Conservation (phyloP, 768 basidiomycete genomes). For the Lactarius pseudohatsudake region DNA sequence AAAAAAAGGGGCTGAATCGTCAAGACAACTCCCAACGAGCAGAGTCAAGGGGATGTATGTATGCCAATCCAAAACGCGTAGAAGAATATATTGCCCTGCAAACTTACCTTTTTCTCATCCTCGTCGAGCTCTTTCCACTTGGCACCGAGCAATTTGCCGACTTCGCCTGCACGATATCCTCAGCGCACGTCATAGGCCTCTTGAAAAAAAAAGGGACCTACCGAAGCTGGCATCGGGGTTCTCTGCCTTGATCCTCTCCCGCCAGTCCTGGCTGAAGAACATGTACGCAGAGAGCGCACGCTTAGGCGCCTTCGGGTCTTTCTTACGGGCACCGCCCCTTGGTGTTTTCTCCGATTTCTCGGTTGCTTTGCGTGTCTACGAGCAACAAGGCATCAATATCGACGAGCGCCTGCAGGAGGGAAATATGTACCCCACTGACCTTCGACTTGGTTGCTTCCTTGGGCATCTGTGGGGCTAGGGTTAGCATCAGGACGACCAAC, state of each 20-base stretch:
- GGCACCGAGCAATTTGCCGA: constrained; percentile 91
- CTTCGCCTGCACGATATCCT: constrained; percentile 58
- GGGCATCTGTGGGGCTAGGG: constrained; percentile 60
- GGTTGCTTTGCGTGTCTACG: constrained; percentile 66
- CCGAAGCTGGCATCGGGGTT: constrained; percentile 95
- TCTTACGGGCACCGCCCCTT: constrained; percentile 54
- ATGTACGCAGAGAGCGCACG: constrained; percentile 95
- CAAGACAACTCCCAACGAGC: background rate
- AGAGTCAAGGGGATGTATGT: constrained; percentile 13
- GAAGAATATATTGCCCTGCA: background rate
- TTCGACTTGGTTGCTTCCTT: constrained; percentile 72
- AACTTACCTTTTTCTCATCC: constrained; percentile 81
- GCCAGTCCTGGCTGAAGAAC: constrained; percentile 98
- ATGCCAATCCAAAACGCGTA: constrained; percentile 6
- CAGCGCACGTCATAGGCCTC: constrained; percentile 16
- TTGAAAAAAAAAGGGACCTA: constrained; percentile 37
- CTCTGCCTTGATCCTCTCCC: constrained; percentile 92
- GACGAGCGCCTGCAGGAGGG: constrained; percentile 22
- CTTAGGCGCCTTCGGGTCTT: constrained; percentile 86
- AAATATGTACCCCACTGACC: constrained; percentile 44
- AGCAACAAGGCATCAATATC: constrained; percentile 23
- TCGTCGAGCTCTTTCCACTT: constrained; percentile 97
- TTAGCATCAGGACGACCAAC: constrained; percentile 39
- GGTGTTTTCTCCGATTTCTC: constrained; percentile 65
- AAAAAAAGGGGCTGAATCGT: background rate